Base-by-base conservation (phyloP, 495 filamentous ascomycete species). In the Penicillium subrubescens region DNA sequence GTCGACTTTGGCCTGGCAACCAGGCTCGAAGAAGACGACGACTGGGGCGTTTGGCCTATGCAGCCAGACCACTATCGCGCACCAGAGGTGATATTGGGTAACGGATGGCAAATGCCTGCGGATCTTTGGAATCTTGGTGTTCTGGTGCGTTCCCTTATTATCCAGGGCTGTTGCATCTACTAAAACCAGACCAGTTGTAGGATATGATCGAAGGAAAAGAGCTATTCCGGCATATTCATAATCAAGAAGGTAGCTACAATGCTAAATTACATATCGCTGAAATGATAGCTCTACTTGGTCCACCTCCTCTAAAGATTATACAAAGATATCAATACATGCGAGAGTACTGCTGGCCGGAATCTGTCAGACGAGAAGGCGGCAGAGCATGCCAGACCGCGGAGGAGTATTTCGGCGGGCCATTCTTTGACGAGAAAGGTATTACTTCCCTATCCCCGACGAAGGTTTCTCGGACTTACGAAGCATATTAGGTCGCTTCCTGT, bases 1-100 rank as follows among this genome's bases (percentile, higher is more conserved):
- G 92, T 91, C 75, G 92, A 96, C 80, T 96, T 95, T 76, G 92
- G 92, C 59, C 79, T 94, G 14, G 91, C 92, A n/a, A 88, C 91
- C 72, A 91, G 89, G 64, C 74, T 78, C 53, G 58, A 78, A 58
- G 69, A 71, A 68, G 67, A 74, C 23, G 70, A 74, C 51, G 72
- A 77, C 69, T 77, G 62, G 68, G 71, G 72, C 39, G 69, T 77
- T 60, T 76, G 71, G 70, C 79, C 77, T 55, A 81, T 83, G 62
- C 75, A 82, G 61, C 80, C 80, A 67, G 68, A 74, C 43, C 68
- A 79, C 65, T 84, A 84, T 72, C 74, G 76, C 31, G 79, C 77
- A 8, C 82, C 81, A 50, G 81, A 85, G 68, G 71, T 82, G 11
- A 75, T 82, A 52, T 65, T 82, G n/a, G 75, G 77, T 31, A 76